Conservation (phyloP, 768 basidiomycete species). For the Lyophyllum decastes region DNA sequence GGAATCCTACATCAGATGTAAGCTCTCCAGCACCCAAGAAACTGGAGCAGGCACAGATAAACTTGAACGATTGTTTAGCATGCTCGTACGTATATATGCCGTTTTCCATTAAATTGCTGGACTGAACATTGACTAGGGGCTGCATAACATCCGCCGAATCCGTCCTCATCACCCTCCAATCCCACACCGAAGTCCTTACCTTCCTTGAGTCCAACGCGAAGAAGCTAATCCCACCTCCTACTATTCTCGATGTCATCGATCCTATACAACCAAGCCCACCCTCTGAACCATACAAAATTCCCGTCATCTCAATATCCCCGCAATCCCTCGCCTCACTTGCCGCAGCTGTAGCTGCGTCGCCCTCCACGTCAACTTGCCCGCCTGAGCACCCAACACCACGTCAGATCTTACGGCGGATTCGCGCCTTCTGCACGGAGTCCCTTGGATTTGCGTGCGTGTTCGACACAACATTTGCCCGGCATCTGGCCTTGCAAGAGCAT, state of each 20-base stretch:
- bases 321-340: slow-evolving; percentile 85
- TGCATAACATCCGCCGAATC: slow-evolving; percentile 99
- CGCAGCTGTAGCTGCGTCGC: slow-evolving; percentile 56
- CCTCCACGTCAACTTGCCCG: slow-evolving; percentile 48
- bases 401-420: slow-evolving; percentile 70
- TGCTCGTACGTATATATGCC: slow-evolving; percentile 72
- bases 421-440: slow-evolving; percentile 63
- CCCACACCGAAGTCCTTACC: slow-evolving; percentile 87
- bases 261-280: slow-evolving; percentile 1
- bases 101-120: neutral
- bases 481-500: slow-evolving; percentile 83
- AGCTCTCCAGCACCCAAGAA: slow-evolving; percentile 44
- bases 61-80: slow-evolving; percentile 94
- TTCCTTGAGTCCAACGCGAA: slow-evolving; percentile 63
- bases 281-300: slow-evolving; percentile 48
- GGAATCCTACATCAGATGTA: slow-evolving; percentile 11
- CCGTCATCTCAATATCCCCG: slow-evolving; percentile 87
- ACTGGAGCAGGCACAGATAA: slow-evolving; percentile 93
- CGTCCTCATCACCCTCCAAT: slow-evolving; percentile 93
- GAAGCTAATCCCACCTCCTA: neutral
- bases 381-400: slow-evolving; percentile 42
- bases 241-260: neutral
- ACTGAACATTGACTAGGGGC: slow-evolving; percentile 53
- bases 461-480: slow-evolving; percentile 94
- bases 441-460: slow-evolving; percentile 83